phyloP scores from a whole-genome alignment of 225 moss, liverwort and hornwort species.

The Marchantia polymorpha region DNA sequence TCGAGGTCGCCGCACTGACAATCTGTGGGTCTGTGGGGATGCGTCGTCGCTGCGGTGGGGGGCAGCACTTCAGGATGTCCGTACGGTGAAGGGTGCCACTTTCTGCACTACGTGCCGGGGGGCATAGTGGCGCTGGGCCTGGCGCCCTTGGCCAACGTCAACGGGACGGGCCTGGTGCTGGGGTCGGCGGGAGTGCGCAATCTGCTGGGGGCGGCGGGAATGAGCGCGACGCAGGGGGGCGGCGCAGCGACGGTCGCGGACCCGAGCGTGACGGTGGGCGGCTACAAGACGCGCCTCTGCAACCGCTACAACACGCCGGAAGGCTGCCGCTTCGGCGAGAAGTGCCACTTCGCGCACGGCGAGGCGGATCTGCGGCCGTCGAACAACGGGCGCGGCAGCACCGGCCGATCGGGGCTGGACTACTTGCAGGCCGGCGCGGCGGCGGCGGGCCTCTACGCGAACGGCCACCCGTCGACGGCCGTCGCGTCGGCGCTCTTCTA shows the following conservation, averaged over 20 bases:
- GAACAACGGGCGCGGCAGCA: constrained; percentile 45
- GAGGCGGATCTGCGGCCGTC: constrained; percentile 82
- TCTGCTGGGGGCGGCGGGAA: constrained; percentile 40
- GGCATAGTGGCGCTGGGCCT: constrained; percentile 80
- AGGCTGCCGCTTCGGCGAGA: constrained; percentile 91
- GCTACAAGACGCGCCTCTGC: constrained; percentile 93
- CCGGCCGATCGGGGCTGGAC: constrained; percentile 36
- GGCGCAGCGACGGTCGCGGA: constrained; percentile 38
- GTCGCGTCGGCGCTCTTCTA: constrained; percentile 79
- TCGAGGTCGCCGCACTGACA: background rate
- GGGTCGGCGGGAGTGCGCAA: constrained; percentile 54
- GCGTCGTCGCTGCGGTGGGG: constrained; percentile 1
- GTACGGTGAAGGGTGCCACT: constrained; percentile 95
- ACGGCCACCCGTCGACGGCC: constrained; percentile 57
- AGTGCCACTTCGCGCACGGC: constrained; percentile 96
- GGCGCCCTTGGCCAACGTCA: constrained; percentile 54
- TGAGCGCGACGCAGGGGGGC: constrained; percentile 15
- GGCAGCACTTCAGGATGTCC: constrained; percentile 93
- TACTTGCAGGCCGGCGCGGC: constrained; percentile 31
- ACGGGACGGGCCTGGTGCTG: constrained; percentile 36
- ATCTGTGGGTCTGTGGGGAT: background rate
- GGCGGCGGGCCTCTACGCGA: constrained; percentile 33
- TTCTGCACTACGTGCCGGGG: constrained; percentile 91
- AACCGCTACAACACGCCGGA: constrained; percentile 80
- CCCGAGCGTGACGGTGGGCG: constrained; percentile 76